Base-by-base conservation (phyloP, 352 stramenopile genomes). In the Globisporangium recalcitrans region DNA sequence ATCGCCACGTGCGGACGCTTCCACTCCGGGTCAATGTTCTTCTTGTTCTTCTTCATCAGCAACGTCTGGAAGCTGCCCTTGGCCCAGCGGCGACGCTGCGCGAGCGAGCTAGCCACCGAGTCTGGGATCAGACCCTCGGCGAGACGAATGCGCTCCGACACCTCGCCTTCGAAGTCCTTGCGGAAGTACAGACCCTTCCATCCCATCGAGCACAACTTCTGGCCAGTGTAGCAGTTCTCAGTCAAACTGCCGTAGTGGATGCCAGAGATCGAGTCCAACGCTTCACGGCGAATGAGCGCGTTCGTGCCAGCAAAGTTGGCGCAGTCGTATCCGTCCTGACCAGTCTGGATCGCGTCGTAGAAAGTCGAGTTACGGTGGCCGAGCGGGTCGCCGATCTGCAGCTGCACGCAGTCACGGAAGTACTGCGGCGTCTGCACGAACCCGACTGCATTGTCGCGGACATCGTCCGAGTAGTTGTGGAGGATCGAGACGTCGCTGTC, bases 101-200 rank as follows among this genome's bases (percentile, higher is more conserved):
- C 80, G 52, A 94, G 74, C 21, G 85, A 82, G 27, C 69, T 77
- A 44, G 85, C 82, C 6, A 94, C 85, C n/a, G 85, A 90, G 63
- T 91, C 77, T 0, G 85, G 85, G 31, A 94, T 85, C 49, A 87
- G 32, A 52, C 85, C 85, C 75, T 94, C 85, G 21, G 77, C 81
- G 47, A 94, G 62, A 55, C 85, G 85, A 49, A 94, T 80, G 63
- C 85, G 85, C 68, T 94, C 85, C 11, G 64, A 40, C 29, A 69
- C 70, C 66, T 94, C 83, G 13, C 85, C 85, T 73, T 94, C 85
- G 31, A 94, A 91, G 69, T 94, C 85, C 72, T 94, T 94, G 49
- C 85, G 82, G 77, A 90, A 94, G 71, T 92, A 94, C 52, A 91
- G 64, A 34, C 70, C 82, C 70, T 94, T 94, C 85, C 85, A 94